Percentiles rank a stretch among this genome's conserved stretches.
Conservation (phyloP, 1,284 basidiomycete species). For the Sparassis latifolia region DNA sequence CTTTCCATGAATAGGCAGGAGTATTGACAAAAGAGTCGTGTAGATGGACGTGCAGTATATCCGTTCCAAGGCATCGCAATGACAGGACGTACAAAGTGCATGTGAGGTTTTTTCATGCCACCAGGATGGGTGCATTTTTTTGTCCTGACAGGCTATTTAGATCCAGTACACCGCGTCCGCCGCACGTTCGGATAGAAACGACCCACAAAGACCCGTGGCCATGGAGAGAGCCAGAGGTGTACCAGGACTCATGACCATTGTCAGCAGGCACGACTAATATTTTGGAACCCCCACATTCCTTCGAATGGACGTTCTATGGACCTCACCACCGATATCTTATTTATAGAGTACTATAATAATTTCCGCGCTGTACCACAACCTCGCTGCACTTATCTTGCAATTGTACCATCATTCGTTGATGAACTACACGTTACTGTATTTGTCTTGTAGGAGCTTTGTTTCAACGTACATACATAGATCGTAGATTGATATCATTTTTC, state of each 20-base stretch:
- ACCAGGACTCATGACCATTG: slow-evolving; percentile 32
- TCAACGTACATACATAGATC: too few species aligned
- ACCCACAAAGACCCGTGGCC: slow-evolving; percentile 27
- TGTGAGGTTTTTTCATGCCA: slow-evolving; percentile 29
- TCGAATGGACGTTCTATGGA: background rate
- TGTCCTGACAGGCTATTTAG: slow-evolving; percentile 26
- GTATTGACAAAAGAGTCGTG: background rate
- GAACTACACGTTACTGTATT: too few species aligned
- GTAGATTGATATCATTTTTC: background rate
- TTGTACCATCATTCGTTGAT: too few species aligned
- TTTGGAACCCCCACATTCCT: background rate
- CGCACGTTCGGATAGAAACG: slow-evolving; percentile 24
- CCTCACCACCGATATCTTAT: too few species aligned
- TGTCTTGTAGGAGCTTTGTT: too few species aligned
- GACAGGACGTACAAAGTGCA: slow-evolving; percentile 53
- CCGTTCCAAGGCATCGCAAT: slow-evolving; percentile 40
- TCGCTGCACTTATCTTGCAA: too few species aligned
- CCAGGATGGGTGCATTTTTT: background rate
- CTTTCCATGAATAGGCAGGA: background rate
- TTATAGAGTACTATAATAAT: too few species aligned
- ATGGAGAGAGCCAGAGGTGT: slow-evolving; percentile 26
- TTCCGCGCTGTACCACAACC: too few species aligned
- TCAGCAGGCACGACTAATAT: slow-evolving; percentile 14
- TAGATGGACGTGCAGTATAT: slow-evolving; percentile 62
- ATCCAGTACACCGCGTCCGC: slow-evolving; percentile 53